These are phyloP conservation scores for Secale cereale DNA, from an alignment of 176 grass and related monocot genomes.

Conservation along the genomic window DNA sequence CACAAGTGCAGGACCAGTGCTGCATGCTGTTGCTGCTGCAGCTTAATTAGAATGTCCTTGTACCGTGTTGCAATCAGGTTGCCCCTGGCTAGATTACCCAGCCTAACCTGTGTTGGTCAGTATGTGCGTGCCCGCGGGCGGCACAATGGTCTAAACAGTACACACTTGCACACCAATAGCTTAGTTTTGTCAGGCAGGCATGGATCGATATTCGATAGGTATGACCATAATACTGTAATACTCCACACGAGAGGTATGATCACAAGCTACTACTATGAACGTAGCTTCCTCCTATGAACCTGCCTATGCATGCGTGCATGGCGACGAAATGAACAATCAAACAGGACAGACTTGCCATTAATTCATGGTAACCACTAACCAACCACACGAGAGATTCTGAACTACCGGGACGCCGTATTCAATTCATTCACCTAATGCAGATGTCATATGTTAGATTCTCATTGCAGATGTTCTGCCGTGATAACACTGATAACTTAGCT, in stretches of 20 bases:
- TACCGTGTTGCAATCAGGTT: background rate
- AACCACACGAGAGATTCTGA: slow-evolving; percentile 8
- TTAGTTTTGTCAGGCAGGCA: background rate
- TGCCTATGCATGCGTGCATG: background rate
- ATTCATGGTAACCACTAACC: background rate
- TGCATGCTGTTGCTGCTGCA: background rate
- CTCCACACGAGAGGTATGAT: too few species aligned
- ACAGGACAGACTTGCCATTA: background rate
- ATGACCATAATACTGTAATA: background rate
- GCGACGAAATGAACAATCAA: slow-evolving; percentile 17
- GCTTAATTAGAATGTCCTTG: background rate
- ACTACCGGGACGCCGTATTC: background rate
- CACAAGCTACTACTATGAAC: background rate
- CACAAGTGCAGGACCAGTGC: background rate
- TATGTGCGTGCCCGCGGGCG: background rate
- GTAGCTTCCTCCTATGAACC: background rate
- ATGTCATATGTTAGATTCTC: background rate
- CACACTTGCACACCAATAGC: background rate
- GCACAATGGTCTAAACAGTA: background rate
- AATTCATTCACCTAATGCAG: background rate
- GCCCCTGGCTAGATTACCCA: background rate
- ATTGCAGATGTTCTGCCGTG: background rate
- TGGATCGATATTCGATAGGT: background rate
- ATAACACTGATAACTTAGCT: background rate
- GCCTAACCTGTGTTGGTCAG: background rate